A percentile compares a stretch with the other conserved stretches of the same genome.
Conservation (phyloP, 768 basidiomycete genomes). For the Kwoniella shandongensis region DNA sequence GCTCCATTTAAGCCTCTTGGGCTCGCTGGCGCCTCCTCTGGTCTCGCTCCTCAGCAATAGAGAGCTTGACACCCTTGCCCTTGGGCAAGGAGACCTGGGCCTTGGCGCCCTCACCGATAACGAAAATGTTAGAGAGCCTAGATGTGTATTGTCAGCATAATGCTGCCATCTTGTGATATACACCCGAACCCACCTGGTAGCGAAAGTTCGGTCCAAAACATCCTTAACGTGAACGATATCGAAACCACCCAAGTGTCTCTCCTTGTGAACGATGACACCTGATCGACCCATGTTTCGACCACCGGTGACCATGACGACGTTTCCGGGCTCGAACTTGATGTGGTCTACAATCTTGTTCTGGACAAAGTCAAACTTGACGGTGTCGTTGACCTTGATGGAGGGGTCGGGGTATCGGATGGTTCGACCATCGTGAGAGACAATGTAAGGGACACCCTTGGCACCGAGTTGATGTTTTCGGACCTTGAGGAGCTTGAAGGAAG, state of each 20-base stretch:
- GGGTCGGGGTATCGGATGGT: slow-evolving; percentile 99
- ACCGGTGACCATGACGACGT: slow-evolving; percentile 96
- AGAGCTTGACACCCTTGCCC: slow-evolving; percentile 96
- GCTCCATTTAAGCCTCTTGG: slow-evolving; percentile 43
- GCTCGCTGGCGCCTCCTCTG: slow-evolving; percentile 63
- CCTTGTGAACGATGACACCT: slow-evolving; percentile 91
- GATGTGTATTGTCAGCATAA: too few relatives aligned
- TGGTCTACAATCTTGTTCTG: slow-evolving; percentile 86
- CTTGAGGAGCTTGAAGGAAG: slow-evolving; percentile 85
- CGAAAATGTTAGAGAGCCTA: slow-evolving; percentile 95
- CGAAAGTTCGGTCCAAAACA: slow-evolving; percentile 89
- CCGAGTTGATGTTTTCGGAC: slow-evolving; percentile 90
- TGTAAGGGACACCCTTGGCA: slow-evolving; percentile 87
- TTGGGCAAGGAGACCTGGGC: slow-evolving; percentile 95
- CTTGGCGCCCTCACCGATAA: slow-evolving; percentile 93
- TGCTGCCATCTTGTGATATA: too few relatives aligned
- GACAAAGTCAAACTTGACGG: slow-evolving; percentile 93
- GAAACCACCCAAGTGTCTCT: slow-evolving; percentile 97
- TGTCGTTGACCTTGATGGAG: slow-evolving; percentile 90
- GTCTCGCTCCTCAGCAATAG: slow-evolving; percentile 85
- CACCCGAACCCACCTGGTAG: slow-evolving; percentile 85
- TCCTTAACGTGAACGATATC: slow-evolving; percentile 99
- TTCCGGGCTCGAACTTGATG: slow-evolving; percentile 95
- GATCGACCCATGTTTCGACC: slow-evolving; percentile 99
- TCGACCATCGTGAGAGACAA: slow-evolving; percentile 98